A percentile compares a stretch with the other conserved stretches of the same genome.
Evolutionary conservation across 129 eudicot species (phyloP).

Genomic region (Cynara cardunculus): DNA sequence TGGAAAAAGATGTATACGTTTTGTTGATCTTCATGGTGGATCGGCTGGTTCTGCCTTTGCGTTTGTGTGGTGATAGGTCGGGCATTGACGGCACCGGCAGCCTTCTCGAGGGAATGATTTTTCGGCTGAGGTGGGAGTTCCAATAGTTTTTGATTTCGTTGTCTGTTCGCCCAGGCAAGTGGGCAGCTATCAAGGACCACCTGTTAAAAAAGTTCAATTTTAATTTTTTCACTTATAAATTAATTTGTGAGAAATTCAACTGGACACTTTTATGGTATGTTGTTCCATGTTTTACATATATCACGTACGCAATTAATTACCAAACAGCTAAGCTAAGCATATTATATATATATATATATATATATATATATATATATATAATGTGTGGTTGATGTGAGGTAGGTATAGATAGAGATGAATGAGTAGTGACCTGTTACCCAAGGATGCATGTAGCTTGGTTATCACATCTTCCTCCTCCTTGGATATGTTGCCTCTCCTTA

Average conservation of each 20-base stretch:
- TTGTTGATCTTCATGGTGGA: constrained; percentile 44
- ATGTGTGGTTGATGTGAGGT: too few species aligned
- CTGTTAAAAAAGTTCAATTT: constrained; percentile 6
- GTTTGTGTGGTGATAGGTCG: constrained; percentile 20
- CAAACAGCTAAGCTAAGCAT: too few species aligned
- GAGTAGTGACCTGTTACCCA: constrained; percentile 62
- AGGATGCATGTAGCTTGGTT: constrained; percentile 54
- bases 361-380: too few species aligned
- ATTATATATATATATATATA: too few species aligned
- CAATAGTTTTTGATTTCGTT: constrained; percentile 88
- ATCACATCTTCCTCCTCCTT: constrained; percentile 58
- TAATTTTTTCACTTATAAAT: too few species aligned
- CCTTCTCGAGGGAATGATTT: constrained; percentile 37
- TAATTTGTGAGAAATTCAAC: too few species aligned
- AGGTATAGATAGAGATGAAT: background rate
- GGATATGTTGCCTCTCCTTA: constrained; percentile 76
- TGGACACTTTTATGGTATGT: too few species aligned
- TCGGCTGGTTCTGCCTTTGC: constrained; percentile 42
- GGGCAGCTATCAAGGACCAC: constrained; percentile 82
- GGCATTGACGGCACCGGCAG: background rate
- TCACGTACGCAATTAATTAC: too few species aligned
- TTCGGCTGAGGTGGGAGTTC: constrained; percentile 85
- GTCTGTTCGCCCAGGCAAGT: constrained; percentile 93
- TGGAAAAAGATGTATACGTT: background rate
- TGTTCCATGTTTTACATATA: too few species aligned